A percentile compares a stretch with the other conserved stretches of the same genome.
phyloP scores from a whole-genome alignment of 2,329 filamentous ascomycete genomes.

The Cladosporium austrohemisphaericum region DNA sequence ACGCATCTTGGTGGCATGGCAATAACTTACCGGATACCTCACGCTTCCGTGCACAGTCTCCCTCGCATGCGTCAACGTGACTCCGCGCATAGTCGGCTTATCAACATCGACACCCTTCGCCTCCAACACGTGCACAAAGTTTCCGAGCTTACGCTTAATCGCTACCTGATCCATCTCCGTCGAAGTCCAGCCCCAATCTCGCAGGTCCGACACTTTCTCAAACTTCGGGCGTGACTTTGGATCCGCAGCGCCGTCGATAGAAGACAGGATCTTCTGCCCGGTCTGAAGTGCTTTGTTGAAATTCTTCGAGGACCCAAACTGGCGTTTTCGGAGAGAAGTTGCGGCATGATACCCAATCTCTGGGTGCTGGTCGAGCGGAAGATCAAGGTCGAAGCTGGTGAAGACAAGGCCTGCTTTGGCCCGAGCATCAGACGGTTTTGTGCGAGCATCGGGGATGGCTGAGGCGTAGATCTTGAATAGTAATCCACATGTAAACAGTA shows the following conservation, averaged over 20 bases:
- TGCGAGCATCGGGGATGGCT: too few species aligned
- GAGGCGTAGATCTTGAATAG: too few species aligned
- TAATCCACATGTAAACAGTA: too few species aligned
- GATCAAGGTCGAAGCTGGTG: too few species aligned
- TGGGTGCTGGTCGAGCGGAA: too few species aligned
- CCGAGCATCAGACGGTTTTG: too few species aligned
- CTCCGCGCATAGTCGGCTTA: neutral
- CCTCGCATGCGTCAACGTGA: neutral
- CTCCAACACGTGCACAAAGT: neutral
- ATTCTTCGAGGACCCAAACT: neutral
- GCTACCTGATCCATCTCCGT: neutral
- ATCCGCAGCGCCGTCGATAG: neutral
- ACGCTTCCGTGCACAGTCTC: neutral
- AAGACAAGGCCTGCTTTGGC: too few species aligned
- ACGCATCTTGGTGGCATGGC: too few species aligned
- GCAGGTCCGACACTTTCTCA: neutral
- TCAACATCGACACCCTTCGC: neutral
- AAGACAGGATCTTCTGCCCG: neutral
- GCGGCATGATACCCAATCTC: too few species aligned
- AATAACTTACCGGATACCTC: neutral
- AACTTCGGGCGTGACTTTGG: neutral
- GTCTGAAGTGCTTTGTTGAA: neutral
- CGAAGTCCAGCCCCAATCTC: slow-evolving; percentile 3
- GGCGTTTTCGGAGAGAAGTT: neutral
- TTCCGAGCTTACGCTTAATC: neutral